Conservation (phyloP, 306 rosid species). For the Arachis hypogaea region DNA sequence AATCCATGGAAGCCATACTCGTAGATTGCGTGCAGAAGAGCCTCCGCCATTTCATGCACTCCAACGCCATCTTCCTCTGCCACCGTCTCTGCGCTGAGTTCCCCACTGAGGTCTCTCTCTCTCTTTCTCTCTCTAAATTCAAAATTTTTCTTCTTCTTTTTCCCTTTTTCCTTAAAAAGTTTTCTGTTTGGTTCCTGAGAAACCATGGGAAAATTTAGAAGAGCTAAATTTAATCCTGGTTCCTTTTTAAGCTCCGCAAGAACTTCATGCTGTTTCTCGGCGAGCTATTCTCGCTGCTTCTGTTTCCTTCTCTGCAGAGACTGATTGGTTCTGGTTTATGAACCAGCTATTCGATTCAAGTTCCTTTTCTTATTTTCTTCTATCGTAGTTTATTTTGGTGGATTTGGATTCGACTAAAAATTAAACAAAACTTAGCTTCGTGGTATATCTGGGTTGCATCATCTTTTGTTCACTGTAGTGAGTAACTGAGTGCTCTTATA, state of each 20-base stretch:
- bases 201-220: neutral
- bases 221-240: neutral
- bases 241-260: neutral
- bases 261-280: neutral
- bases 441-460: neutral
- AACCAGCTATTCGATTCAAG: slow-evolving; percentile 19
- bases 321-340: slow-evolving; percentile 35
- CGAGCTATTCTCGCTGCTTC: neutral
- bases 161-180: neutral
- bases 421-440: slow-evolving; percentile 22
- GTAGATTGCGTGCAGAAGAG: slow-evolving; percentile 74
- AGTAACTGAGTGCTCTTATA: neutral
- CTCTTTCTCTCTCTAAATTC: neutral
- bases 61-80: slow-evolving; percentile 89
- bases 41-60: slow-evolving; percentile 77
- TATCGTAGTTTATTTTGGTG: neutral
- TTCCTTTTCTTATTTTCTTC: slow-evolving; percentile 24
- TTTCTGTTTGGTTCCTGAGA: slow-evolving; percentile 28
- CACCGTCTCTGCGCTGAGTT: slow-evolving; percentile 92
- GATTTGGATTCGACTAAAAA: slow-evolving; percentile 3
- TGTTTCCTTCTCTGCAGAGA: slow-evolving; percentile 9
- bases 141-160: neutral
- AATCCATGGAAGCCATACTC: slow-evolving; percentile 83
- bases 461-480: neutral
- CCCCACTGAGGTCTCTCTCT: slow-evolving; percentile 48